Base-by-base conservation (phyloP, 2,329 filamentous ascomycete species). In the Graphilbum sp. region DNA sequence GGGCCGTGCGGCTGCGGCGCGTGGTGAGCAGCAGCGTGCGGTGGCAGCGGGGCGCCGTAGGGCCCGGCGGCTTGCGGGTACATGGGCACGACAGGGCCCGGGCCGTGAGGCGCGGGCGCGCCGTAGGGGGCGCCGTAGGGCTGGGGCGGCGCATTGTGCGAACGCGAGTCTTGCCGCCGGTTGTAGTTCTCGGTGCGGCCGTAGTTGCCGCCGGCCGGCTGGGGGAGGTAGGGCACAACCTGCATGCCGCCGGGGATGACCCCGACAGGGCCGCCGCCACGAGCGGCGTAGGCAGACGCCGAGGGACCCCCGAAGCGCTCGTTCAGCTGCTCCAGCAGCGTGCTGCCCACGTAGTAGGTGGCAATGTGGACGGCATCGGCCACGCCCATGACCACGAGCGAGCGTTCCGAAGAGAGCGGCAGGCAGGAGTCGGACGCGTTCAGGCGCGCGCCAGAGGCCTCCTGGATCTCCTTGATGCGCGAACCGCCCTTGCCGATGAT, bases 351-450 rank as follows among this genome's bases (percentile, higher is more conserved):
- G 54, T 98, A 98, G 66, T 96, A 98, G 29, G 90, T 94, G 35
- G 90, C 90, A 58, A 98, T 98, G 62, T 98, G 90, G 35, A 98
- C 88, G 41, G 90, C 88, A 63, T 98, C 90, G 38, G 90, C 90
- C 41, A 98, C 90, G 56, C 90, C 90, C 60, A 96, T 85, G 23
- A 98, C 87, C 37, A 98, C 88, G 35, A 98, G 73, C n/a, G 90
- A 96, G 35, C 90, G 83, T 63, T 98, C 90, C 42, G 86, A 93
- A 16, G 90, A 98, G 43, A 95, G 72, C 35, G 90, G 90, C 40
- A 98, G 72, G 55, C 87, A 93, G 5, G 86, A 80, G 57, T 96
- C 90, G 7, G 90, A 98, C 20, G 90, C 90, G 58, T 98, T 98
- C 34, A 98, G 72, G 45, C 92, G 81, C 38, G 90, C 90, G 43